These are phyloP conservation scores for Prunus armeniaca DNA, from an alignment of 306 rosid species.

Conservation along the genomic window DNA sequence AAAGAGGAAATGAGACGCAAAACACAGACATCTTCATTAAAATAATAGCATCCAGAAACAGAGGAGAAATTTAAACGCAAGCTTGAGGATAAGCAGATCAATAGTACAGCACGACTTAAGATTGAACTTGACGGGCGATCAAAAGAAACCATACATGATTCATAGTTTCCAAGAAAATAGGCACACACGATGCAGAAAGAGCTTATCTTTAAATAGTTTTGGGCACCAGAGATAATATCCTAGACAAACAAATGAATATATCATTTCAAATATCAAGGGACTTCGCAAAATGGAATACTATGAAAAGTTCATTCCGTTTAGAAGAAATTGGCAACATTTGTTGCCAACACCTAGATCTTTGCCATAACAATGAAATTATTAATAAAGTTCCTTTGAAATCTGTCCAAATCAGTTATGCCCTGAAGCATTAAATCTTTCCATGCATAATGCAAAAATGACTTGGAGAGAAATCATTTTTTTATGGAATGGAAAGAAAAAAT, in stretches of 20 bases:
- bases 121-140: background rate
- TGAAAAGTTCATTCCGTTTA: background rate
- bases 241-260: background rate
- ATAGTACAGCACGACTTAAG: background rate
- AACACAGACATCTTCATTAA: background rate
- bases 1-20: constrained; percentile 7
- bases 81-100: background rate
- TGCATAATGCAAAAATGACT: background rate
- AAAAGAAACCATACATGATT: background rate
- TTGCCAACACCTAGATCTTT: background rate
- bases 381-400: background rate
- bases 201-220: background rate
- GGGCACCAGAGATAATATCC: background rate
- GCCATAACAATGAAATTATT: background rate
- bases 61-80: background rate
- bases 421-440: background rate
- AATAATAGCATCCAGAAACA: background rate
- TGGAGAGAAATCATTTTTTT: background rate
- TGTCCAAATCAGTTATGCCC: background rate
- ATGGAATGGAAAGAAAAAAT: background rate
- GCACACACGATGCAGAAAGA: background rate
- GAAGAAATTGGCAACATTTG: background rate
- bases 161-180: background rate
- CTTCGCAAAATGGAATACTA: background rate
- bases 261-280: background rate